Evolutionary conservation across 1,284 basidiomycete genomes (phyloP), one percentile per base, ranked within the genome.

Genomic region (Austroboletus novae-zelandiae): DNA sequence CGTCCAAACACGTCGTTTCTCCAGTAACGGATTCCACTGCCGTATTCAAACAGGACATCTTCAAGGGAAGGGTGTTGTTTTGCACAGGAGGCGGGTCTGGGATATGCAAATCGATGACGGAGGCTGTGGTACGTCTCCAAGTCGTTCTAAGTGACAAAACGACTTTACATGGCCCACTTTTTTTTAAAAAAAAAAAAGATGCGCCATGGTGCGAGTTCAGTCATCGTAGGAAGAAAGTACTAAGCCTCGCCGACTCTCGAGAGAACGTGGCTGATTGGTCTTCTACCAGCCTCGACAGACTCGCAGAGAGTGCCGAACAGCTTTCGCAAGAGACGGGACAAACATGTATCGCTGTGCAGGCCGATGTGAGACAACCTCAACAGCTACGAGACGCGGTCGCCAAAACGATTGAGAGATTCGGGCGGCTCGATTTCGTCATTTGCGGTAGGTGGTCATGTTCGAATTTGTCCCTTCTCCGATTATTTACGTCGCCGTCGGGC

Each of bases 401-500:
- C 36, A 78, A 83, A 66, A 83, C 90, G 0, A 78, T 94, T 23
- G 81, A 85, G 53, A 76, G 76, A 57, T 96, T 90, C 66, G 95
- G 95, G 1, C 76, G 79, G 55, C 94, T 99, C 58, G 95, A 99
- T 74, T 96, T 91, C 69, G 95, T 98, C 49, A 91, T 98, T 50
- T 94, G 92, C 63, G 94, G 94, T 85, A 66, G 41, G 76, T 40
- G 30, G 9, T 31, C 2, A 5, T 9, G 8, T 4, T 20, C 9
- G 2, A 20, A 10, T 64, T 27, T 9, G 13, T 45, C 34, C 29
- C n/a, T 27, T 10, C 10, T 45, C 35, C 23, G 11, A 10, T 29
- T 36, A 25, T 7, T 34, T 37, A n/a, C 32, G 6, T 15, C 32
- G 30, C 13, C 6, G 32, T 34, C 13, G 11, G 6, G 13, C 13